Evolutionary conservation across 2,329 filamentous ascomycete genomes (phyloP).

Genomic region (Alternaria gansuensis): DNA sequence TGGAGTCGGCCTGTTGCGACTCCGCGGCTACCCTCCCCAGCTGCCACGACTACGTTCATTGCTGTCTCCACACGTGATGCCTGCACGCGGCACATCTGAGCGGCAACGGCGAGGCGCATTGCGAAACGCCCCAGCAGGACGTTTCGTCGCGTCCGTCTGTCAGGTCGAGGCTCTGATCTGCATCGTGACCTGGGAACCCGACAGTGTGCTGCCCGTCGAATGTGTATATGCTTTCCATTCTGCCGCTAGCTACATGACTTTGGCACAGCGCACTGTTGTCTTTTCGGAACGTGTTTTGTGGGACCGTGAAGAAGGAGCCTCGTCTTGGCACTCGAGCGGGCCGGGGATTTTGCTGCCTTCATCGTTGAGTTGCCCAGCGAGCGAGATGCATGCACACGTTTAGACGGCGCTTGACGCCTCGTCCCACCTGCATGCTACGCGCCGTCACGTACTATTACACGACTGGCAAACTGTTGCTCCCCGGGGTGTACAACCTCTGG

Average conservation of each 20-base stretch:
- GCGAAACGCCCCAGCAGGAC: slow-evolving; percentile 28
- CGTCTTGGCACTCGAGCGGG: slow-evolving; percentile 18
- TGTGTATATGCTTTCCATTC: neutral
- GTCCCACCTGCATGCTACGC: slow-evolving; percentile 34
- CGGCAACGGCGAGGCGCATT: slow-evolving; percentile 26
- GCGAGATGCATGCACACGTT: slow-evolving; percentile 31
- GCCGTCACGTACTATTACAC: slow-evolving; percentile 6
- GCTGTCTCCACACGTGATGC: neutral
- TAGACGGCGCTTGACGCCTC: slow-evolving; percentile 38
- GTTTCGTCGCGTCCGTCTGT: slow-evolving; percentile 18
- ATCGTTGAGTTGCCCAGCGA: slow-evolving; percentile 2
- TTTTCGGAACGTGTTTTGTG: neutral
- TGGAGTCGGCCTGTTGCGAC: neutral
- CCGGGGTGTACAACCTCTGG: slow-evolving; percentile 24
- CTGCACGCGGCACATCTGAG: slow-evolving; percentile 11
- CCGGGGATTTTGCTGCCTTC: slow-evolving; percentile 8
- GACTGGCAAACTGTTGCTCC: slow-evolving; percentile 1
- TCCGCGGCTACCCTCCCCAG: neutral
- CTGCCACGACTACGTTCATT: neutral
- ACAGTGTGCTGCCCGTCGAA: neutral
- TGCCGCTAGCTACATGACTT: slow-evolving; percentile 1
- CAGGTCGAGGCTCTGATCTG: slow-evolving; percentile 19
- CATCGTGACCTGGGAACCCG: slow-evolving; percentile 11
- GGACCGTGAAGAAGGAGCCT: slow-evolving; percentile 20
- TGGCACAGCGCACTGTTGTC: neutral